Evolutionary conservation across 1,139 yeast genomes (phyloP), one percentile per base, ranked within the genome.

Genomic region (Suhomyces wounanorum): DNA sequence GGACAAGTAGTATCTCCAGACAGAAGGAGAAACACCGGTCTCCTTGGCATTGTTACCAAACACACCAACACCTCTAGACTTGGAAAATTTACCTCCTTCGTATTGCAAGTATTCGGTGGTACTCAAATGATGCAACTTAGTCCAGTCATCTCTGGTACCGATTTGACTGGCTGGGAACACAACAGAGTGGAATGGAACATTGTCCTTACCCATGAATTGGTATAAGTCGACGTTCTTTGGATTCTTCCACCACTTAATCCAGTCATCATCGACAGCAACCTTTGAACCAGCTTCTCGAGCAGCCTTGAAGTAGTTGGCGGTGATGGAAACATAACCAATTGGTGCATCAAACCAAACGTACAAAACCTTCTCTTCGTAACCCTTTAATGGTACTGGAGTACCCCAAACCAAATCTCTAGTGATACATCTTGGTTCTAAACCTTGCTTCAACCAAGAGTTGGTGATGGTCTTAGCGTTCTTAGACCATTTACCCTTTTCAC

Each of bases 271-370:
- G 2, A 35, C 45, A 8, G 48, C 48, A 14, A 45, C 48, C 35
- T 43, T 48, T 23, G 46, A 33, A 9, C 50, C 50, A 9, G 40
- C 43, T 33, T 46, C 49, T 25, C 38, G 25, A 35, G 64, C 62
- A 42, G 65, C 66, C 52, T 88, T 81, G 56, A 91, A 87, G 72
- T 92, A 95, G 69, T 87, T 88, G 31, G 98, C 97, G 39, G 99
- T 95, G 63, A 94, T 94, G 49, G 97, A 90, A 55, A 92, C 85
- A 68, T 94, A 94, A 41, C 99, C 99, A 60, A 94, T 92, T 44
- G 97, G 83, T 43, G 99, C 99, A 73, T 94, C 99, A 61, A 94
- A 94, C 99, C 99, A 94, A 54, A 94, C 99, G 65, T 94, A 94
- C 64, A 94, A 77, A 14, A 94, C 99, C 73, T 94, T 94, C 48